Conservation (phyloP, 225 moss, liverwort and hornwort genomes). For the Straminergon stramineum region DNA sequence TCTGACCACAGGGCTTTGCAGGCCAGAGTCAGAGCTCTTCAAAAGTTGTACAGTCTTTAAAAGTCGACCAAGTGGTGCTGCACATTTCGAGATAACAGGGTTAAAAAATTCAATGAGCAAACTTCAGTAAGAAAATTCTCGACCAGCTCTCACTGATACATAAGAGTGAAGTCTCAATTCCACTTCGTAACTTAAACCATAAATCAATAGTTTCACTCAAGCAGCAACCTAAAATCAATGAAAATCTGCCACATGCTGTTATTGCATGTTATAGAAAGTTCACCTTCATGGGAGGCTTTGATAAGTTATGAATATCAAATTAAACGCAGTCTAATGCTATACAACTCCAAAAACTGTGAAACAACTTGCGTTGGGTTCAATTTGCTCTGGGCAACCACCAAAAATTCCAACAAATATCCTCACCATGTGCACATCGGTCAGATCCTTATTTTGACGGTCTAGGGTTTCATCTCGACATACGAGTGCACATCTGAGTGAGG, state of each 20-base stretch:
- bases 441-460: not conserved
- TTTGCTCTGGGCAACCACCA: not conserved
- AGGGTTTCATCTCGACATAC: not conserved
- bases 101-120: not conserved
- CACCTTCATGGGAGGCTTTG: not conserved
- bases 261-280: not conserved
- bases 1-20: not conserved
- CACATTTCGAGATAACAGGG: not conserved
- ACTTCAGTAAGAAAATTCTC: not conserved
- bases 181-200: too few species aligned
- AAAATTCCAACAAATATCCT: not conserved
- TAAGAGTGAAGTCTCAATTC: not conserved
- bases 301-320: not conserved
- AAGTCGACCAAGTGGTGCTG: not conserved
- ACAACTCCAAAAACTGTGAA: not conserved
- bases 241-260: not conserved
- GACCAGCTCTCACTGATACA: not conserved
- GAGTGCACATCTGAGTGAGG: not conserved
- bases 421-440: not conserved
- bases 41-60: not conserved
- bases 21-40: not conserved
- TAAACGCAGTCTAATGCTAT: not conserved
- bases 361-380: not conserved
- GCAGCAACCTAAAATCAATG: not conserved
- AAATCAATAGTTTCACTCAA: not conserved